These are phyloP conservation scores for Eutrema yunnanense DNA, from an alignment of 345 rosid genomes.

Conservation along the genomic window DNA sequence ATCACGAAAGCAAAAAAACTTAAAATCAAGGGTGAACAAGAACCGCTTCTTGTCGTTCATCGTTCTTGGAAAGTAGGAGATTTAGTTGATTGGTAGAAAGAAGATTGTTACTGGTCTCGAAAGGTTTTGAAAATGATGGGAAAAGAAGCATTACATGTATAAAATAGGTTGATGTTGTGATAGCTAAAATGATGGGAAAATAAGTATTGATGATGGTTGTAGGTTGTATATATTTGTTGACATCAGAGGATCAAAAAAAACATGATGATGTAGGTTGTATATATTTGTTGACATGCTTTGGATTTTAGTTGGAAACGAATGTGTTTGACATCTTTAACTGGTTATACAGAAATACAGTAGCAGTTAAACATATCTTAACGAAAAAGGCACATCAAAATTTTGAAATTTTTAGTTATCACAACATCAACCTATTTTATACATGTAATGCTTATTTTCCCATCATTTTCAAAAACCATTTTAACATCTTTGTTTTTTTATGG, in stretches of 20 bases:
- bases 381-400: too few relatives aligned
- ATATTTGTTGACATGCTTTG: neutral
- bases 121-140: neutral
- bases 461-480: neutral
- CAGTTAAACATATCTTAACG: too few relatives aligned
- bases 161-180: neutral
- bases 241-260: neutral
- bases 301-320: neutral
- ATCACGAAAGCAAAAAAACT: neutral
- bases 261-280: neutral
- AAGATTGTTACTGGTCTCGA: slow-evolving; percentile 3
- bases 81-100: slow-evolving; percentile 14
- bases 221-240: too few relatives aligned
- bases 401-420: too few relatives aligned
- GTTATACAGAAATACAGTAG: too few relatives aligned
- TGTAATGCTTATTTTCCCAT: too few relatives aligned
- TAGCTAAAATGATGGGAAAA: neutral
- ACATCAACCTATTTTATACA: too few relatives aligned
- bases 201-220: too few relatives aligned
- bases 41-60: neutral
- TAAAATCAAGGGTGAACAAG: neutral
- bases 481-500: neutral
- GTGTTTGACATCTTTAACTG: neutral
- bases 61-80: slow-evolving; percentile 21
- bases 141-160: neutral